These are phyloP conservation scores for Clonostachys chloroleuca DNA, from an alignment of 2,329 filamentous ascomycete genomes.

Conservation along the genomic window DNA sequence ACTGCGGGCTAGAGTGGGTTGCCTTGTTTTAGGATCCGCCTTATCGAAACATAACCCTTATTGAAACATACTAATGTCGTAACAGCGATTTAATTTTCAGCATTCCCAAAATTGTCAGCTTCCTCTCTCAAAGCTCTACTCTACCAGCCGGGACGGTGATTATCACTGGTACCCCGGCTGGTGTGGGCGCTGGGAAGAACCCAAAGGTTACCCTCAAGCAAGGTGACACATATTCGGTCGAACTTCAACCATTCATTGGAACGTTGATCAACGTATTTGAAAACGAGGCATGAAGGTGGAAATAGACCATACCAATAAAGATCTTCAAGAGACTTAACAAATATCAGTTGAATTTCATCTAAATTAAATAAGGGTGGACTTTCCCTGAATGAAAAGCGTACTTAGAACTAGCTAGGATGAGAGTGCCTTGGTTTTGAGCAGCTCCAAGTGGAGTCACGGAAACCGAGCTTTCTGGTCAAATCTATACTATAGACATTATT, in stretches of 20 bases:
- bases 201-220: constrained; percentile 28
- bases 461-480: too few species aligned
- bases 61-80: constrained; percentile 13
- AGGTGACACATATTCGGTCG: constrained; percentile 35
- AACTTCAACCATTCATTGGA: constrained; percentile 35
- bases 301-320: too few species aligned
- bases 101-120: constrained; percentile 37
- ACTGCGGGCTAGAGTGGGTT: constrained; percentile 22
- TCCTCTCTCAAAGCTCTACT: constrained; percentile 36
- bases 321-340: too few species aligned
- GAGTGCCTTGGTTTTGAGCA: too few species aligned
- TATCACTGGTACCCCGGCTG: constrained; percentile 36
- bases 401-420: too few species aligned
- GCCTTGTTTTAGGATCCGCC: background rate
- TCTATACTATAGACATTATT: too few species aligned
- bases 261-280: constrained; percentile 24
- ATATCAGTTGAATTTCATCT: too few species aligned
- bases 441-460: too few species aligned
- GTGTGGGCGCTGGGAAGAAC: constrained; percentile 29
- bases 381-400: too few species aligned
- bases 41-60: constrained; percentile 15
- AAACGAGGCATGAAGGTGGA: too few species aligned
- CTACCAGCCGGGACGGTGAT: constrained; percentile 33
- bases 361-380: too few species aligned
- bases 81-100: constrained; percentile 48